These are phyloP conservation scores for Bertia moriformis DNA, from an alignment of 2,329 filamentous ascomycete genomes.

Conservation along the genomic window DNA sequence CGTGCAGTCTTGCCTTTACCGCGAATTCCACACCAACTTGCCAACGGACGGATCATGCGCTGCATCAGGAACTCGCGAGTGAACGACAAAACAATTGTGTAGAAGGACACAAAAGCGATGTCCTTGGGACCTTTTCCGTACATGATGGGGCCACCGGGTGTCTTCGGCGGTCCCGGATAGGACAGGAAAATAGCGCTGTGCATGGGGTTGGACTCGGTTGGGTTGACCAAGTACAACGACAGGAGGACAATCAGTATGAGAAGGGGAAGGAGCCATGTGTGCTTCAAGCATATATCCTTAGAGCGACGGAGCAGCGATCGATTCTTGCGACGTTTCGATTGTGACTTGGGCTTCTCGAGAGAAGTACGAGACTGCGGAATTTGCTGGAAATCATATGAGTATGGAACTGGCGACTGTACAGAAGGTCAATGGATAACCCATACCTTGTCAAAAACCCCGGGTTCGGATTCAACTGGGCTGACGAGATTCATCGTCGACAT, in stretches of 20 bases:
- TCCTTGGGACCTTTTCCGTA: conserved; percentile 55
- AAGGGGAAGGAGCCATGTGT: conserved; percentile 28
- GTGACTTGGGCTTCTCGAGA: background rate
- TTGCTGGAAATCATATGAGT: background rate
- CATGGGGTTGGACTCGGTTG: conserved; percentile 45
- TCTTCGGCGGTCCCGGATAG: conserved; percentile 35
- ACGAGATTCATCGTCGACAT: conserved; percentile 24
- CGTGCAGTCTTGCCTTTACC: conserved; percentile 45
- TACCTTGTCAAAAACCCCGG: conserved; percentile 2
- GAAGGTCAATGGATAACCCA: background rate
- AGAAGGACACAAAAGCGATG: conserved; percentile 53
- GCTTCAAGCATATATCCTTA: conserved; percentile 9
- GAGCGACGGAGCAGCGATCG: conserved; percentile 10
- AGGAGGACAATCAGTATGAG: conserved; percentile 35
- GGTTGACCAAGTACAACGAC: conserved; percentile 40
- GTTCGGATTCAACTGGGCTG: conserved; percentile 4
- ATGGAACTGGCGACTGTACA: background rate
- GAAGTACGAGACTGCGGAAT: background rate
- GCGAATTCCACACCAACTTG: conserved; percentile 37
- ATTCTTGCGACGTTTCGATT: background rate
- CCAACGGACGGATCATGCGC: conserved; percentile 45
- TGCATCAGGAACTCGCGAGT: conserved; percentile 62
- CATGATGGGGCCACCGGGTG: conserved; percentile 24
- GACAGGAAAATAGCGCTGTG: conserved; percentile 52
- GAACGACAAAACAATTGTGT: conserved; percentile 53